phyloP scores from a whole-genome alignment of 1,284 basidiomycete species.

The Puccinia horiana region DNA sequence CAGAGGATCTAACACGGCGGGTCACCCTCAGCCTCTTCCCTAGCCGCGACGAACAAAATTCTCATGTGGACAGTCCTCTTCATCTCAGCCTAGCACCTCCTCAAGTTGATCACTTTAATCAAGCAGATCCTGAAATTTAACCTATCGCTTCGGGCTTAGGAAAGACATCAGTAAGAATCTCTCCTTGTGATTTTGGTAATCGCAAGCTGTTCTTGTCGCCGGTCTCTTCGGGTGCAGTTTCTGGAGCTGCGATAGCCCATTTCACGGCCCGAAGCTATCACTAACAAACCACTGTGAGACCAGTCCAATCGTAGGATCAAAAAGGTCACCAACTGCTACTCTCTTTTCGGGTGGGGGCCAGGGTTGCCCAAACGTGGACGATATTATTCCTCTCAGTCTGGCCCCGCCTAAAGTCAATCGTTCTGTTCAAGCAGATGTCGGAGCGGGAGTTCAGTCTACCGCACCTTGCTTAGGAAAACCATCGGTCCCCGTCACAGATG shows the following conservation, averaged over 20 bases:
- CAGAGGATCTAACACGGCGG: background rate
- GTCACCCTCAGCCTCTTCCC: background rate
- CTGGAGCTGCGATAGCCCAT: background rate
- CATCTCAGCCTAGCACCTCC: background rate
- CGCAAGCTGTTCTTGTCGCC: background rate
- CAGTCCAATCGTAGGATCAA: background rate
- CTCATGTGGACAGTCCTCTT: no score
- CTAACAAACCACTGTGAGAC: background rate
- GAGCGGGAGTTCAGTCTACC: no score
- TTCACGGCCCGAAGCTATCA: background rate
- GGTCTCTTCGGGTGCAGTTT: background rate
- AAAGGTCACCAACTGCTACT: background rate
- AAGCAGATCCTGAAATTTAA: background rate
- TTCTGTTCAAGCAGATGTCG: no score
- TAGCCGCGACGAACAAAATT: background rate
- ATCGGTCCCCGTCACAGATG: background rate
- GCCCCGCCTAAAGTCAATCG: no score
- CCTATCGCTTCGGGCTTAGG: background rate
- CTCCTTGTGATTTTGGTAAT: background rate
- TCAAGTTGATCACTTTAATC: no score
- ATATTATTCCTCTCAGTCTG: no score
- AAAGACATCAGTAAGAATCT: background rate
- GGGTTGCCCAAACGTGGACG: no score
- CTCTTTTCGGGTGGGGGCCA: no score
- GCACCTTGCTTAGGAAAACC: no score